Conservation (phyloP, 2,329 filamentous ascomycete species). For the Fonsecaea pedrosoi region DNA sequence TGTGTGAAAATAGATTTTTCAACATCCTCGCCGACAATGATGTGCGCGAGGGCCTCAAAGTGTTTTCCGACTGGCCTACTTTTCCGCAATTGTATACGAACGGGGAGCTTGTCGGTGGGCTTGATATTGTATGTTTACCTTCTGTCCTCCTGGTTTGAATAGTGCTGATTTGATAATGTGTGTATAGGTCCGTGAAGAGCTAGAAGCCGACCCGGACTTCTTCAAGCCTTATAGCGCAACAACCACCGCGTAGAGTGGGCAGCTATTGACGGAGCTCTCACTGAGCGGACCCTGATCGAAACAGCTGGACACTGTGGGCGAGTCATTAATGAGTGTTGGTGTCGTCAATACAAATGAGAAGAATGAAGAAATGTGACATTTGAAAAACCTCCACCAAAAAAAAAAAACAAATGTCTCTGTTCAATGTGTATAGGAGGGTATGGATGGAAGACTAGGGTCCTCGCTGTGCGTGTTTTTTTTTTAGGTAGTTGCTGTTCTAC, state of each 20-base stretch:
- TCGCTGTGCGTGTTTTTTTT: no score
- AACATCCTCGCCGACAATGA: slow-evolving; percentile 98
- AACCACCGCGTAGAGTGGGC: slow-evolving; percentile 29
- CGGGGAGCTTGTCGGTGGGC: slow-evolving; percentile 86
- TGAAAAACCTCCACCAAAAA: not conserved
- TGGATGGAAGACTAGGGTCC: no score
- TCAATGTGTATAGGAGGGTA: no score
- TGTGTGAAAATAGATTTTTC: slow-evolving; percentile 71
- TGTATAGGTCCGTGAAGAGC: slow-evolving; percentile 85
- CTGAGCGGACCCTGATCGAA: not conserved
- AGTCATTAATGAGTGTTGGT: not conserved
- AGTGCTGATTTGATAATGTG: slow-evolving; percentile 17
- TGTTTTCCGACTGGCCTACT: slow-evolving; percentile 98
- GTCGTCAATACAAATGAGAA: not conserved
- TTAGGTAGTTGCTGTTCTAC: no score
- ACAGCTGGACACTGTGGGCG: not conserved
- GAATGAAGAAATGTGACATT: not conserved
- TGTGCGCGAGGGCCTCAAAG: slow-evolving; percentile 93
- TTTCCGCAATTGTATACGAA: slow-evolving; percentile 94
- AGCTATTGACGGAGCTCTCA: not conserved
- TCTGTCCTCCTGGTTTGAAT: not conserved
- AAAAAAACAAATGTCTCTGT: no score
- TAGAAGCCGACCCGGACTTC: slow-evolving; percentile 82
- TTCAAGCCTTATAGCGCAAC: slow-evolving; percentile 71
- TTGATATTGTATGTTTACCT: slow-evolving; percentile 83